Evolutionary conservation across 2,329 filamentous ascomycete genomes (phyloP).

Genomic region (Penicillium rolfsii): DNA sequence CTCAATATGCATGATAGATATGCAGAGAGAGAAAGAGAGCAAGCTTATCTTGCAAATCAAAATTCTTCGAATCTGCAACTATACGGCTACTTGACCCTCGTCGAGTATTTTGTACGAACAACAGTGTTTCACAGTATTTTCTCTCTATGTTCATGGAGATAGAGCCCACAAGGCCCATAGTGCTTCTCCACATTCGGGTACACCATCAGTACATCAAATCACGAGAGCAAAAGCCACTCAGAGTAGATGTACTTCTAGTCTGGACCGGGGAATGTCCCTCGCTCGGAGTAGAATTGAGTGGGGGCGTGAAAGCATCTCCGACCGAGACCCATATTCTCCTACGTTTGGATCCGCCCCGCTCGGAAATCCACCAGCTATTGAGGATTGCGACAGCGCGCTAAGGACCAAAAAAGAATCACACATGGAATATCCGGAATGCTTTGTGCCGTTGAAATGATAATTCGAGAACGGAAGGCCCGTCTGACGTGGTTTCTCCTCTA

Average conservation of each 20-base stretch:
- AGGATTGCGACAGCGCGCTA: not conserved
- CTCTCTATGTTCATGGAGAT: not conserved
- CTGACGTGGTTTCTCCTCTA: not conserved
- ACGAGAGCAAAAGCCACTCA: conserved; percentile 3
- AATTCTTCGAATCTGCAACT: not conserved
- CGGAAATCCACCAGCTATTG: not conserved
- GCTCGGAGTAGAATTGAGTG: not conserved
- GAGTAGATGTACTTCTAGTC: not conserved
- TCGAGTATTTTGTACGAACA: not conserved
- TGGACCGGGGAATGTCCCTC: not conserved
- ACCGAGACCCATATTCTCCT: not conserved
- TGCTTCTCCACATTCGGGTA: not conserved
- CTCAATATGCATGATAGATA: too few species aligned
- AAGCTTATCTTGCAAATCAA: not conserved
- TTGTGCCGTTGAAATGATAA: not conserved
- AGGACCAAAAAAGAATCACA: not conserved
- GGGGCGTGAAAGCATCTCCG: not conserved
- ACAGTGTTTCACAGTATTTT: too few species aligned
- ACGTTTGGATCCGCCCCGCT: conserved; percentile 2
- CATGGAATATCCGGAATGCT: not conserved
- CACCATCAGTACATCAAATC: not conserved
- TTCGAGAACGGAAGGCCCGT: not conserved
- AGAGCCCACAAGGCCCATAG: not conserved
- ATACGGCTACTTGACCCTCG: not conserved
- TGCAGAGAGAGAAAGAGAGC: too few species aligned